Conservation (phyloP, 768 basidiomycete genomes). For the Tricholoma bakamatsutake region DNA sequence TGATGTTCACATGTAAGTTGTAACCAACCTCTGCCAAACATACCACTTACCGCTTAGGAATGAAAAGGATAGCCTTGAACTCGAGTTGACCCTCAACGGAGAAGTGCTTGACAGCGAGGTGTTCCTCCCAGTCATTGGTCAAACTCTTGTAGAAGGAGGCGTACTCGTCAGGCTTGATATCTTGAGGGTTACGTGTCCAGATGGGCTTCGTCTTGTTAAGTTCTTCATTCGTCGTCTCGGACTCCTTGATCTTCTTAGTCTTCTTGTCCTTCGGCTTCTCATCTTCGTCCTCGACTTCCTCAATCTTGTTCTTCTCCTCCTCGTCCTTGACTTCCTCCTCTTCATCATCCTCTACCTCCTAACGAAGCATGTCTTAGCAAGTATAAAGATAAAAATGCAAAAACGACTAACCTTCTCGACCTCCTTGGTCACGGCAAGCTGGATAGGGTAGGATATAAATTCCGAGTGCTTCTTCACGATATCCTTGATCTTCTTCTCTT, state of each 20-base stretch:
- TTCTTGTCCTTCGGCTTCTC: slow-evolving; percentile 87
- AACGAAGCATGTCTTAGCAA: slow-evolving; percentile 10
- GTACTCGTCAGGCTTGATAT: slow-evolving; percentile 93
- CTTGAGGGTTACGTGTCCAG: slow-evolving; percentile 97
- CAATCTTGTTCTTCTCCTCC: slow-evolving; percentile 71
- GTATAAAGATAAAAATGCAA: neutral
- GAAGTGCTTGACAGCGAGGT: slow-evolving; percentile 99
- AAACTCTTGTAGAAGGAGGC: slow-evolving; percentile 98
- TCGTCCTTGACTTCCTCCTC: slow-evolving; percentile 77
- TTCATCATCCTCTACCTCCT: slow-evolving; percentile 74
- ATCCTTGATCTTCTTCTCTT: slow-evolving; percentile 99
- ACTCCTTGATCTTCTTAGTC: slow-evolving; percentile 92
- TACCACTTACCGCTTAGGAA: slow-evolving; percentile 81
- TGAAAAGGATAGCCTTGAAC: slow-evolving; percentile 98
- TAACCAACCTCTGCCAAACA: neutral
- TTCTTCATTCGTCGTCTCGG: slow-evolving; percentile 86
- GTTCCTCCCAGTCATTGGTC: slow-evolving; percentile 99
- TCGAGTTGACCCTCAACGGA: slow-evolving; percentile 99
- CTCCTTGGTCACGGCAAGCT: slow-evolving; percentile 97
- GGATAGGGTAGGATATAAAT: slow-evolving; percentile 99
- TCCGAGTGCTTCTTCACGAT: slow-evolving; percentile 99
- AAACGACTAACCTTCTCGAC: slow-evolving; percentile 81
- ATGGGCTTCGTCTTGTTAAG: slow-evolving; percentile 99
- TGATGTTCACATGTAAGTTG: slow-evolving; percentile 23
- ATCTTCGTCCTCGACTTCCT: slow-evolving; percentile 80